Conservation (phyloP, 805 yeast genomes). For the Phaffomyces thermotolerans region DNA sequence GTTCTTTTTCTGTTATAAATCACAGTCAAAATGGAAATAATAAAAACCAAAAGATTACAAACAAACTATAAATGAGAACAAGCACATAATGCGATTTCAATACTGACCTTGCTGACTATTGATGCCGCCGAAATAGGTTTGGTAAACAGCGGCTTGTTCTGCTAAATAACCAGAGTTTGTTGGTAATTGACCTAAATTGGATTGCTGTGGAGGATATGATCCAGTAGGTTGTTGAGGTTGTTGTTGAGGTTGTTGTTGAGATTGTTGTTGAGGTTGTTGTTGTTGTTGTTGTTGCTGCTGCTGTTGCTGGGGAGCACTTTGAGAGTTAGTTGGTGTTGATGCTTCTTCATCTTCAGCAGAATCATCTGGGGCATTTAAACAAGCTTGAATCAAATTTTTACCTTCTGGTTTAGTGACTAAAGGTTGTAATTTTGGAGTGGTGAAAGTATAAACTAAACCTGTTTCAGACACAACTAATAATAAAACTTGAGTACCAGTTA, state of each 20-base stretch:
- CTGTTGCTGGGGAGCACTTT: constrained; percentile 22
- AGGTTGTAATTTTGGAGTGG: constrained; percentile 98
- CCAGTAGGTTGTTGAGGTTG: constrained; percentile 12
- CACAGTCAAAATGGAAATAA: not conserved
- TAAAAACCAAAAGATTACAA: not conserved
- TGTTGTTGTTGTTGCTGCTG: constrained; percentile 9
- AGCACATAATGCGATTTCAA: constrained; percentile 7
- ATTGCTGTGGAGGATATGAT: constrained; percentile 37
- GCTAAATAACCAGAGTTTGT: constrained; percentile 42
- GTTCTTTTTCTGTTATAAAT: not conserved
- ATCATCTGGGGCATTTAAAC: constrained; percentile 90
- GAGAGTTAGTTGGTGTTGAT: constrained; percentile 29
- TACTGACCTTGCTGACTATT: constrained; percentile 54
- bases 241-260: constrained; percentile 16
- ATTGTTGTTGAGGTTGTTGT: constrained; percentile 21
- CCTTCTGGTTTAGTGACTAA: constrained; percentile 97
- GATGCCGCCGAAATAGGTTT: constrained; percentile 54
- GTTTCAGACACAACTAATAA: constrained; percentile 94
- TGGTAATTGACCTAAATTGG: constrained; percentile 32
- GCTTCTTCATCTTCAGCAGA: constrained; percentile 41
- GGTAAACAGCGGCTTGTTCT: constrained; percentile 50
- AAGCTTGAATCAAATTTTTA: constrained; percentile 91
- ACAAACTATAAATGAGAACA: not conserved
- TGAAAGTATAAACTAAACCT: constrained; percentile 96
- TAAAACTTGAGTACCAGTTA: constrained; percentile 96